Evolutionary conservation across 345 rosid genomes (phyloP), one percentile per base, ranked within the genome.

Genomic region (Toxicodendron radicans): DNA sequence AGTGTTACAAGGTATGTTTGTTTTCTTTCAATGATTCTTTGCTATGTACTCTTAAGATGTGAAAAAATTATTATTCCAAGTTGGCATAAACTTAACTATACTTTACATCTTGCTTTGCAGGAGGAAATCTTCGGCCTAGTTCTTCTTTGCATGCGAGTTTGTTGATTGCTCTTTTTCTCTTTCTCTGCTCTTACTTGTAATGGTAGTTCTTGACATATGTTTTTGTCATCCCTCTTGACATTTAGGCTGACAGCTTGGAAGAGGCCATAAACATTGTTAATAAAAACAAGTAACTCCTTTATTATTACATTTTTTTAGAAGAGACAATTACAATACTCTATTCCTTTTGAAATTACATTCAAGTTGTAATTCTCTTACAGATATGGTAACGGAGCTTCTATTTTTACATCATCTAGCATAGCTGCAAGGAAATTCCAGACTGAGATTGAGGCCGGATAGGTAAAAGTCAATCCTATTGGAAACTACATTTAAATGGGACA

Each of bases 101-200:
- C 12, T 75, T 18, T 67, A 27, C 30, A 27, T 23, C 38, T 57
- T 56, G 72, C 64, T 75, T 57, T 81, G 81, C 87, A 95, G 99
- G 99, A 95, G 85, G 99, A 95, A 85, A 95, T 95, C 73, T 95
- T 95, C 79, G 99, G 99, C 68, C 99, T 98, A 0, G 99, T 95
- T 85, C 96, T 95, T 60, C 83, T 95, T 74, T 95, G 97, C 87
- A 86, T 95, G 97, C 82, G 86, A 89, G 99, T 92, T 35, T 67
- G 77, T 79, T 75, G 59, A 27, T 10, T 79, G 66, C 61, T 76
- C 68, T 5, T 53, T 38, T 35, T 38, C 23, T 17, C 57, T 79
- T 81, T 66, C 64, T 64, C 0, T 70, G 43, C 20, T 64, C 46
- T 30, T 45, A 59, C n/a, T 27, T 45, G 14, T 1, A 20, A 21